phyloP scores from a whole-genome alignment of 352 stramenopile species.

The Phytophthora hibernalis region DNA sequence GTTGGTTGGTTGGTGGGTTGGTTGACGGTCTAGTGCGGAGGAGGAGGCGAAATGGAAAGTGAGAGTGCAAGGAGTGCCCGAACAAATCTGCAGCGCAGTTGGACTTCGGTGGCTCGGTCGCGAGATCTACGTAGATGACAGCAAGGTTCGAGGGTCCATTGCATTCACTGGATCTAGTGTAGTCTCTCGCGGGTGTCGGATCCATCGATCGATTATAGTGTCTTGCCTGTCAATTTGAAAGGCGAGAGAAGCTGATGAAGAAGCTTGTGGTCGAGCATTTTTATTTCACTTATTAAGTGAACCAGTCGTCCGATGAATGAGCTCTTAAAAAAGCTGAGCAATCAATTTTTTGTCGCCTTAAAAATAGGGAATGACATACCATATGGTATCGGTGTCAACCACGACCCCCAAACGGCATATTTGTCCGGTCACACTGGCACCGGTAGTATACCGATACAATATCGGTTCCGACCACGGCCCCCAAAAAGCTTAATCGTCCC shows the following conservation, averaged over 20 bases:
- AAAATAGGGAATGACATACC: no score
- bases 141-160: background rate
- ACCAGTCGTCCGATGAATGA: no score
- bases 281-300: no score
- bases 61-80: constrained; percentile 3
- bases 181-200: background rate
- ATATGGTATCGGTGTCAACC: no score
- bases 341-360: no score
- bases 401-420: no score
- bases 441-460: no score
- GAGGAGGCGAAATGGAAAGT: constrained; percentile 6
- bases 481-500: no score
- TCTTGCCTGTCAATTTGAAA: background rate
- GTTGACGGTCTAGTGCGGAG: constrained; percentile 1
- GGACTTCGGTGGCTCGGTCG: background rate
- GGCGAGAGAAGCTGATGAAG: background rate
- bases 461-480: no score
- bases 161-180: no score
- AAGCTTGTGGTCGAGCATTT: background rate
- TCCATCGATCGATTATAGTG: background rate
- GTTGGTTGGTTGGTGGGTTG: background rate
- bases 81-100: background rate
- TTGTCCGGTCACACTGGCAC: no score
- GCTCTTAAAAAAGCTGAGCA: no score
- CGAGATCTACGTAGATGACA: background rate